Percentiles rank a stretch among this genome's conserved stretches.
Evolutionary conservation across 164 flowering plant species (phyloP).

Genomic region (Akebia trifoliata): DNA sequence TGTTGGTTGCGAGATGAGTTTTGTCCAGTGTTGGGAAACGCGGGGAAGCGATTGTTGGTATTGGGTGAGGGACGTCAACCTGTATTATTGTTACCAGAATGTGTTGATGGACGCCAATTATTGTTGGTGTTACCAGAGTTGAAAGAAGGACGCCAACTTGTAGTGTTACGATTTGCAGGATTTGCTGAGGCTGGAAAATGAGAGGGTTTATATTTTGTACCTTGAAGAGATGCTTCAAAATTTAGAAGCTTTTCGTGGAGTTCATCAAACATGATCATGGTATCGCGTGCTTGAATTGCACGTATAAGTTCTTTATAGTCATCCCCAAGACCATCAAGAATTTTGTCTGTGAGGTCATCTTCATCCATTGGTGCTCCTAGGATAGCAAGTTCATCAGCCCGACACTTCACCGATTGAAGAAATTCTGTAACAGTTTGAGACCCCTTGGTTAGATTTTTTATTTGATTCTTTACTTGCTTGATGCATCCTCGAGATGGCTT

Average conservation of each 20-base stretch:
- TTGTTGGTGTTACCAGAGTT: too few species aligned
- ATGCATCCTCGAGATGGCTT: conserved; percentile 8
- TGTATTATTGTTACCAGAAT: not conserved
- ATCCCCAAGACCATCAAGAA: conserved; percentile 6
- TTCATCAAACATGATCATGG: conserved; percentile 11
- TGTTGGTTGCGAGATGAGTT: too few species aligned
- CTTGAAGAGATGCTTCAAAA: conserved; percentile 5
- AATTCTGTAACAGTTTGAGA: not conserved
- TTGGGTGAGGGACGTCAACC: not conserved
- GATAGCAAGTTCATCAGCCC: conserved; percentile 7
- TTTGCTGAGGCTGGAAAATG: conserved; percentile 5
- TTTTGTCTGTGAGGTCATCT: conserved; percentile 1
- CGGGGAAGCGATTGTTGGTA: not conserved
- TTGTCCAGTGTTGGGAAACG: not conserved
- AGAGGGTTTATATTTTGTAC: not conserved
- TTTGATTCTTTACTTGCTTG: conserved; percentile 1
- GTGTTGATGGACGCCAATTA: not conserved
- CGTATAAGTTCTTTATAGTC: conserved; percentile 6
- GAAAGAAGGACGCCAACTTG: too few species aligned
- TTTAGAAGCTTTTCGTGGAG: conserved; percentile 13
- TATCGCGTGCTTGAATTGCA: conserved; percentile 9
- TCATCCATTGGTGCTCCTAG: conserved; percentile 1
- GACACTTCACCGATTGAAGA: conserved; percentile 1
- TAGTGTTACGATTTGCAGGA: conserved; percentile 3
- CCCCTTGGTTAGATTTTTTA: conserved; percentile 2